These are phyloP conservation scores for Phytophthora palmivora DNA, from an alignment of 352 stramenopile genomes.

Conservation along the genomic window DNA sequence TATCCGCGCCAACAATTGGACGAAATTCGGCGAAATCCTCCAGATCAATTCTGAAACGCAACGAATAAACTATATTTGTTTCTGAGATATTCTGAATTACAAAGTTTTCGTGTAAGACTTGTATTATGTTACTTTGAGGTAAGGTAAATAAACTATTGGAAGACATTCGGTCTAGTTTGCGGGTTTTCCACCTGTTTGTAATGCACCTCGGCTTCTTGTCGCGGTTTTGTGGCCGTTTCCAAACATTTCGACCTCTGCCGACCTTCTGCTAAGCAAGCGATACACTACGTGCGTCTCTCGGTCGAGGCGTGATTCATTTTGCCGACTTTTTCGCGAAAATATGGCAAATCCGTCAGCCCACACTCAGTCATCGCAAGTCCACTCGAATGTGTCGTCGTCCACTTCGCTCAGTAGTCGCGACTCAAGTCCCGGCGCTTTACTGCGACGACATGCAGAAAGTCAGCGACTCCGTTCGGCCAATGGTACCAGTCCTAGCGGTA, in stretches of 20 bases:
- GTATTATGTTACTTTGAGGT: neutral
- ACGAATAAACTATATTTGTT: no score
- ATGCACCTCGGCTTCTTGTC: conserved; percentile 14
- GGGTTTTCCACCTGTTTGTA: neutral
- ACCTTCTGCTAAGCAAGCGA: conserved; percentile 12
- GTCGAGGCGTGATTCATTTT: conserved; percentile 4
- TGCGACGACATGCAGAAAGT: conserved; percentile 33
- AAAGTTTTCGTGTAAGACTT: neutral
- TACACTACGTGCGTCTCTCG: conserved; percentile 1
- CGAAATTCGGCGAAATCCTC: conserved; percentile 6
- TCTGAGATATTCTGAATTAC: neutral
- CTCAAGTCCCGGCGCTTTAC: conserved; percentile 21
- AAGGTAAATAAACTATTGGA: neutral
- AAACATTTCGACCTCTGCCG: conserved; percentile 17
- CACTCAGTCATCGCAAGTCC: neutral
- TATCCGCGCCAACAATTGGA: conserved; percentile 25
- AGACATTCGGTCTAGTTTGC: neutral
- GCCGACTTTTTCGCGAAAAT: conserved; percentile 12
- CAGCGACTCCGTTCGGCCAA: conserved; percentile 13
- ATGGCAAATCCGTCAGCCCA: conserved; percentile 22
- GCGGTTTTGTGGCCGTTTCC: conserved; percentile 10
- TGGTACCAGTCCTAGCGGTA: conserved; percentile 42
- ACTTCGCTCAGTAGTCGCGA: conserved; percentile 6
- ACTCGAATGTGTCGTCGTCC: neutral
- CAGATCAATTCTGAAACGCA: conserved; percentile 2